Conservation (phyloP, 2,329 filamentous ascomycete genomes). For the Mycocentrospora acerina region DNA sequence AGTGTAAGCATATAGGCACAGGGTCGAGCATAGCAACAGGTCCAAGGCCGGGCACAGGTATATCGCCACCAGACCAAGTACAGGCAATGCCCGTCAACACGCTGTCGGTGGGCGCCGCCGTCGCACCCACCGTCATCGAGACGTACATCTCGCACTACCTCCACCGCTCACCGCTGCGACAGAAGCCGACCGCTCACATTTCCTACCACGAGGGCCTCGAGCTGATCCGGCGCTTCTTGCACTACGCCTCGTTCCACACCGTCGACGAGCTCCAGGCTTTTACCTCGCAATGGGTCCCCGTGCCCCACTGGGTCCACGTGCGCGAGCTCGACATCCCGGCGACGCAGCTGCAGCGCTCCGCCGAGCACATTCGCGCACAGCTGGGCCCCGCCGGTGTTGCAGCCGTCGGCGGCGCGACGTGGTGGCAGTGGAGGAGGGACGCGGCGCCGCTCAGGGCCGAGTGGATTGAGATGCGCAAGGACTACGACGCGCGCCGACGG, state of each 20-base stretch:
- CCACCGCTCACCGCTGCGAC: conserved; percentile 70
- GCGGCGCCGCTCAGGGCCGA: conserved; percentile 70
- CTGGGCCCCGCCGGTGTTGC: conserved; percentile 75
- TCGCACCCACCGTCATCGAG: conserved; percentile 83
- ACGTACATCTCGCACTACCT: conserved; percentile 90
- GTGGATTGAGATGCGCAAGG: conserved; percentile 93
- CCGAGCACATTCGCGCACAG: conserved; percentile 67
- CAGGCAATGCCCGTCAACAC: conserved; percentile 73
- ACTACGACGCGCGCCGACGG: conserved; percentile 72
- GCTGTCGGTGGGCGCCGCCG: conserved; percentile 75
- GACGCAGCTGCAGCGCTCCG: conserved; percentile 64
- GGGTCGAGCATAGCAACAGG: too few relatives aligned
- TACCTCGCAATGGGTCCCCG: conserved; percentile 87
- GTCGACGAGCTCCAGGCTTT: conserved; percentile 93
- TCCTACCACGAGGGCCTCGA: conserved; percentile 92
- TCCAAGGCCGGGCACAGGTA: too few relatives aligned
- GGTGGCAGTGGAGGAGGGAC: conserved; percentile 71
- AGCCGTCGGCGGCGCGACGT: conserved; percentile 79
- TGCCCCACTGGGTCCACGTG: conserved; percentile 82
- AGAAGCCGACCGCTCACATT: conserved; percentile 85
- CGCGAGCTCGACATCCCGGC: conserved; percentile 67
- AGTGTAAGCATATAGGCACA: too few relatives aligned
- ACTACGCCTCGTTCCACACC: conserved; percentile 82
- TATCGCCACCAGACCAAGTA: too few relatives aligned
- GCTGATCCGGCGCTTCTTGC: conserved; percentile 81